phyloP scores from a whole-genome alignment of 2,329 filamentous ascomycete species.

The Fusarium transvaalense region DNA sequence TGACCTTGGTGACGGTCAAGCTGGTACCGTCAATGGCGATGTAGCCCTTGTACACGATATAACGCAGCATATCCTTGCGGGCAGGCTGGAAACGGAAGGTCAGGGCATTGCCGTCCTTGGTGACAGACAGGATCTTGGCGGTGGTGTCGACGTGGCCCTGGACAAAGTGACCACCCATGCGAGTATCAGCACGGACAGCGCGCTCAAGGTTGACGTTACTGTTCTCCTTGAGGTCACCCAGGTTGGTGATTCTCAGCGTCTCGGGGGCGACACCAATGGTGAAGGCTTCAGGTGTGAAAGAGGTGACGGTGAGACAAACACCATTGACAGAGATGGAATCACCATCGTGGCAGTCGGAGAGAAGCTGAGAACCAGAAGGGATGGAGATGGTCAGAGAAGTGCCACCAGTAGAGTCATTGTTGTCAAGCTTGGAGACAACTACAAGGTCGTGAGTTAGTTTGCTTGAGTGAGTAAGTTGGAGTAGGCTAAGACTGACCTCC shows the following conservation, averaged over 20 bases:
- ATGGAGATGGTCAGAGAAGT: constrained; percentile 90
- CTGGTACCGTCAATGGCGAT: constrained; percentile 95
- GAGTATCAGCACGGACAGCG: constrained; percentile 88
- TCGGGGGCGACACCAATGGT: constrained; percentile 95
- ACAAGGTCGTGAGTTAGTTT: constrained; percentile 51
- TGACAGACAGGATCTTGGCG: constrained; percentile 78
- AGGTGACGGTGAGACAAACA: constrained; percentile 90
- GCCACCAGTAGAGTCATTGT: constrained; percentile 84
- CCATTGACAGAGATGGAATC: constrained; percentile 97
- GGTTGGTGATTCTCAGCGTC: constrained; percentile 93
- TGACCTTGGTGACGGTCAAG: constrained; percentile 88
- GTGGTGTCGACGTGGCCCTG: constrained; percentile 97
- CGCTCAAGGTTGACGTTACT: constrained; percentile 92
- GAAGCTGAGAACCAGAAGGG: constrained; percentile 74
- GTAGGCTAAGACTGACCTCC: constrained; percentile 74
- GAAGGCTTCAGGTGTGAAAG: constrained; percentile 70
- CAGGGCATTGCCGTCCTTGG: constrained; percentile 88
- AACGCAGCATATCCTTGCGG: constrained; percentile 77
- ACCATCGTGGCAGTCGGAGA: constrained; percentile 85
- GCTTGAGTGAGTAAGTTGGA: background rate
- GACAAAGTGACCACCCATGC: constrained; percentile 98
- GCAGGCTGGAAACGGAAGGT: constrained; percentile 85
- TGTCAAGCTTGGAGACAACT: constrained; percentile 87
- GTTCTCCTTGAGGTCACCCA: constrained; percentile 76
- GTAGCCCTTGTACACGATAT: constrained; percentile 97